Evolutionary conservation across 805 yeast species (phyloP).

Genomic region (Wickerhamomyces pijperi): DNA sequence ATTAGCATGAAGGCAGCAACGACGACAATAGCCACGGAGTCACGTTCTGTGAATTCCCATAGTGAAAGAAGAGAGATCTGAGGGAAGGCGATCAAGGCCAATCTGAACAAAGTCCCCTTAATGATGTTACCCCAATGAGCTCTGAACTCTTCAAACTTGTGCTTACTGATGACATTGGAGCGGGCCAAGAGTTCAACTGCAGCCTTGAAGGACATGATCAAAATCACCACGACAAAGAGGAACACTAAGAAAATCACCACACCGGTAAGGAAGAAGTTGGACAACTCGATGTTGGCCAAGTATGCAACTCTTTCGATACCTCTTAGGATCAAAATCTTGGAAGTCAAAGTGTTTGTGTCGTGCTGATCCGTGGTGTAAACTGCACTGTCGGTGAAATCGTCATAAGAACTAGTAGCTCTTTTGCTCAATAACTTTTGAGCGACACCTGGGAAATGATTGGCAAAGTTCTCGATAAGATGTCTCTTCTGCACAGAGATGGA

Average conservation of each 20-base stretch:
- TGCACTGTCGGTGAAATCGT: slow-evolving; percentile 36
- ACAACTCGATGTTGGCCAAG: slow-evolving; percentile 74
- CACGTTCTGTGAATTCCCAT: slow-evolving; percentile 82
- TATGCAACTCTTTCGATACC: slow-evolving; percentile 91
- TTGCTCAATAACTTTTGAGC: slow-evolving; percentile 12
- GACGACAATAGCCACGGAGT: slow-evolving; percentile 73
- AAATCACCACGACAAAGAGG: slow-evolving; percentile 47
- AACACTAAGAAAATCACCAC: slow-evolving; percentile 74
- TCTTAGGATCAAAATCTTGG: slow-evolving; percentile 70
- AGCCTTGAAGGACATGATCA: slow-evolving; percentile 56
- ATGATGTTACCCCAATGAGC: slow-evolving; percentile 73
- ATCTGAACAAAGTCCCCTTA: slow-evolving; percentile 82
- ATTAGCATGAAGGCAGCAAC: slow-evolving; percentile 65
- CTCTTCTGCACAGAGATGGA: slow-evolving; percentile 81
- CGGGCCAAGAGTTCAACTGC: slow-evolving; percentile 51
- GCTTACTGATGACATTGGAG: slow-evolving; percentile 44
- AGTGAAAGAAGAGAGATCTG: slow-evolving; percentile 71
- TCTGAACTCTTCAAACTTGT: slow-evolving; percentile 66
- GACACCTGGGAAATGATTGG: slow-evolving; percentile 7
- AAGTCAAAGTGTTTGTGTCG: slow-evolving; percentile 38
- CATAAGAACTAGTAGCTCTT: slow-evolving; percentile 29
- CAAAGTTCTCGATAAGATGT: slow-evolving; percentile 12
- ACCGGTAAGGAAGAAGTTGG: slow-evolving; percentile 79
- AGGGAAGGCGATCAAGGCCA: slow-evolving; percentile 77
- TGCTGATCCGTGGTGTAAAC: slow-evolving; percentile 68